Evolutionary conservation across 176 grass and related monocot species (phyloP).

Genomic region (Triticum monococcum): DNA sequence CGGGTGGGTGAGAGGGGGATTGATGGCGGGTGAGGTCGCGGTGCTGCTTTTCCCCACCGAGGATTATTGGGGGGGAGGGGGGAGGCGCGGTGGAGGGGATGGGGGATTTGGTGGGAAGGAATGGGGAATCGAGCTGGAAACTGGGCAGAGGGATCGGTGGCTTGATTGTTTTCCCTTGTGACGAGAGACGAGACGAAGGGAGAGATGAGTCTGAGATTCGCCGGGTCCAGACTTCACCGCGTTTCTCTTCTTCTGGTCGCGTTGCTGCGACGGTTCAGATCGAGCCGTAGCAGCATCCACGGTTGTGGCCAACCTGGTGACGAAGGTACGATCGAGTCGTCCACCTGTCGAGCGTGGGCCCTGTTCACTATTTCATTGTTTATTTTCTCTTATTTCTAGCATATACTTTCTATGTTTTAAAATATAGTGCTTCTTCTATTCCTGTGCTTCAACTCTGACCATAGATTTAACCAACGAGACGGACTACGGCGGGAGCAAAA

Average conservation of each 20-base stretch:
- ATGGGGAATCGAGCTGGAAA: conserved; percentile 19
- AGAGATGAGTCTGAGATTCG: background rate
- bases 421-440: too few species aligned
- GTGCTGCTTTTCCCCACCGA: background rate
- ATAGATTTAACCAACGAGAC: too few species aligned
- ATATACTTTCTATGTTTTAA: too few species aligned
- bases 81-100: background rate
- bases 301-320: background rate
- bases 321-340: background rate
- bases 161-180: background rate
- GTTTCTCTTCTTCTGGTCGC: background rate
- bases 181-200: background rate
- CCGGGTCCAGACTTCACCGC: background rate
- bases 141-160: background rate
- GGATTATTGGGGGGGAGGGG: background rate
- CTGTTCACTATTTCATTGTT: too few species aligned
- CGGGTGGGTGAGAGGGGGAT: conserved; percentile 8
- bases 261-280: background rate
- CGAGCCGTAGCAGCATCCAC: background rate
- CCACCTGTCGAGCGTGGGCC: background rate
- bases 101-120: conserved; percentile 19
- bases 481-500: too few species aligned
- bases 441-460: too few species aligned
- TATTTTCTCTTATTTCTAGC: too few species aligned
- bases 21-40: background rate